Conservation (phyloP, 148 eudicot species). For the Heliamphora exappendiculata region DNA sequence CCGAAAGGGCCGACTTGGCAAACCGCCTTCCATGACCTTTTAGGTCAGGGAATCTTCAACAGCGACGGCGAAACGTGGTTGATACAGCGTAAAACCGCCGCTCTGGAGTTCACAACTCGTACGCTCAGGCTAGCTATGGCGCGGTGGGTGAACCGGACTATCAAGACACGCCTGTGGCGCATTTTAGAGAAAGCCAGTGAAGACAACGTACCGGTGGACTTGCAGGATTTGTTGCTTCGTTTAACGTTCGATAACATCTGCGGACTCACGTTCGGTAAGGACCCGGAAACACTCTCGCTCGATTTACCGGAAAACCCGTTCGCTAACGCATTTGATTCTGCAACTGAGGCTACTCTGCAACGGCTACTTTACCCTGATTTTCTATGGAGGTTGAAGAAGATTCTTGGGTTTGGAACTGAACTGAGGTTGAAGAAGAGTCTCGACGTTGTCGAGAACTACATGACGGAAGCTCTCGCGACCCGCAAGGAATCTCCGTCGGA, state of each 20-base stretch:
- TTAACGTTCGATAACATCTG: constrained; percentile 80
- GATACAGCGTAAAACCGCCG: constrained; percentile 78
- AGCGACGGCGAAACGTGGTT: constrained; percentile 87
- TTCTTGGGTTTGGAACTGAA: constrained; percentile 49
- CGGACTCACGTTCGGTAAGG: constrained; percentile 82
- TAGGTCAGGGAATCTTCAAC: constrained; percentile 81
- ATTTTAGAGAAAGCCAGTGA: constrained; percentile 47
- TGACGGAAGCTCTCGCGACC: constrained; percentile 48
- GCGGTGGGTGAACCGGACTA: constrained; percentile 86
- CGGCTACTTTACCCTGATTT: constrained; percentile 57
- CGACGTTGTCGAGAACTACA: constrained; percentile 53
- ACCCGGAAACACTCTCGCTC: constrained; percentile 64
- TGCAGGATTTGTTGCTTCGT: constrained; percentile 56
- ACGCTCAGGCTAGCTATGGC: constrained; percentile 82
- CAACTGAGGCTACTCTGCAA: constrained; percentile 68
- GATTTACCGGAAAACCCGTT: constrained; percentile 69
- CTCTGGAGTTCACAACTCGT: constrained; percentile 77
- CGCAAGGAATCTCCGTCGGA: constrained; percentile 57
- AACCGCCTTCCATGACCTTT: constrained; percentile 67
- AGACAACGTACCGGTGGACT: constrained; percentile 42
- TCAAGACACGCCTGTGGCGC: constrained; percentile 53
- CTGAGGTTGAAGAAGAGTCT: constrained; percentile 39
- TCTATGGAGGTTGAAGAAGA: constrained; percentile 55
- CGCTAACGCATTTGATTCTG: constrained; percentile 59
- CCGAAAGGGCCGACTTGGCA: constrained; percentile 89